A percentile compares a stretch with the other conserved stretches of the same genome.
phyloP scores from a whole-genome alignment of 352 stramenopile genomes.

The Phytophthora aleatoria region DNA sequence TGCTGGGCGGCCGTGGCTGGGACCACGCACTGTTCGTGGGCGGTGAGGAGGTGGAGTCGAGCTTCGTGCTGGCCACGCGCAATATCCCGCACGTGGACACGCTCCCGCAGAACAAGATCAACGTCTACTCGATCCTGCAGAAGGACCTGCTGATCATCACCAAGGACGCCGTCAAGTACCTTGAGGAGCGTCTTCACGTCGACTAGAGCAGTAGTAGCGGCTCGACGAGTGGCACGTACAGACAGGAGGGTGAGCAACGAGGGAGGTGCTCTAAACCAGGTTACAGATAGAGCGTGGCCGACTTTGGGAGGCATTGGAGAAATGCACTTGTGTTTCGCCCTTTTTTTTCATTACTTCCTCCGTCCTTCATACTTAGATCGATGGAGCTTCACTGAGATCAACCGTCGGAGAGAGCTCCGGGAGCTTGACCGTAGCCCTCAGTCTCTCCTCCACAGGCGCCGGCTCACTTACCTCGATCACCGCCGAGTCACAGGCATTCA shows the following conservation, averaged over 20 bases:
- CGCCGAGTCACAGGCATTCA: slow-evolving; percentile 39
- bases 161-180: slow-evolving; percentile 87
- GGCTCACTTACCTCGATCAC: slow-evolving; percentile 57
- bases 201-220: slow-evolving; percentile 52
- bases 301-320: slow-evolving; percentile 10
- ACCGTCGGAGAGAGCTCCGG: slow-evolving; percentile 47
- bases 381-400: slow-evolving; percentile 53
- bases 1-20: slow-evolving; percentile 78
- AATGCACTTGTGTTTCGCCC: slow-evolving; percentile 22
- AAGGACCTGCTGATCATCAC: slow-evolving; percentile 89
- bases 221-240: slow-evolving; percentile 14
- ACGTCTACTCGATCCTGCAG: slow-evolving; percentile 91
- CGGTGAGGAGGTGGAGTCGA: slow-evolving; percentile 69
- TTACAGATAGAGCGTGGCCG: slow-evolving; percentile 31
- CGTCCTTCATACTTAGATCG: slow-evolving; percentile 46
- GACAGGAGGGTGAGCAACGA: slow-evolving; percentile 14
- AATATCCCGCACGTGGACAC: slow-evolving; percentile 89
- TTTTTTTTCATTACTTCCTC: slow-evolving; percentile 4
- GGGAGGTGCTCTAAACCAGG: slow-evolving; percentile 16
- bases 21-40: slow-evolving; percentile 89
- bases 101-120: slow-evolving; percentile 88
- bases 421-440: slow-evolving; percentile 62
- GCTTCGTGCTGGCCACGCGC: slow-evolving; percentile 81
- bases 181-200: slow-evolving; percentile 85
- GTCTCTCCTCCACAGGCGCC: slow-evolving; percentile 64